phyloP scores from a whole-genome alignment of 1,284 basidiomycete species.

The Malassezia arunalokei region DNA sequence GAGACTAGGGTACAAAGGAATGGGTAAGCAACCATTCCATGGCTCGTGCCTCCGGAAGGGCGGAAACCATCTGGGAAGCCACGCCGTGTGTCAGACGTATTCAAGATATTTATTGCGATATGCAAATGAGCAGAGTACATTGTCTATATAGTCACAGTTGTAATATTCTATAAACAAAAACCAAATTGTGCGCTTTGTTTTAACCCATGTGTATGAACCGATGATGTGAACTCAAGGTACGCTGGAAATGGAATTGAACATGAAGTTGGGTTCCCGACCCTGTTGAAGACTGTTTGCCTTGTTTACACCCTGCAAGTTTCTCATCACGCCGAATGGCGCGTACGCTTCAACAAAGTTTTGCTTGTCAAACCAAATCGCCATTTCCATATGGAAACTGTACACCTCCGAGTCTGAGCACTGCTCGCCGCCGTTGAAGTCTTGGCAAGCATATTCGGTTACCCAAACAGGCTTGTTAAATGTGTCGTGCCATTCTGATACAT shows the following conservation, averaged over 20 bases:
- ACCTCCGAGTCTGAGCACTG: slow-evolving; percentile 46
- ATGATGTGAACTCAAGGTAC: neutral
- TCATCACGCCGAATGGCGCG: slow-evolving; percentile 32
- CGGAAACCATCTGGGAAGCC: no score
- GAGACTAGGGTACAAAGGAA: no score
- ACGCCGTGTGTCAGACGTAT: no score
- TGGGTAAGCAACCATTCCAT: no score
- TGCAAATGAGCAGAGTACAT: no score
- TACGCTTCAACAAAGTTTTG: slow-evolving; percentile 29
- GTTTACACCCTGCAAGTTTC: slow-evolving; percentile 29
- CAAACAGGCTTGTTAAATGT: slow-evolving; percentile 30
- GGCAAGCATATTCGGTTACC: slow-evolving; percentile 33
- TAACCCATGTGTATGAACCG: neutral
- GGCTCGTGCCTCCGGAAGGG: no score
- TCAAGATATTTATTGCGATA: no score
- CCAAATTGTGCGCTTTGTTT: no score
- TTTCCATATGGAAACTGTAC: slow-evolving; percentile 49
- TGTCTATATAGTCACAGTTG: no score
- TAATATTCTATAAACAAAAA: no score
- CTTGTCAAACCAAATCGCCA: slow-evolving; percentile 34
- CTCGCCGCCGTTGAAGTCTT: slow-evolving; percentile 46
- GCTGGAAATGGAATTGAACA: slow-evolving; percentile 16
- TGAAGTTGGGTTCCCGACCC: slow-evolving; percentile 21
- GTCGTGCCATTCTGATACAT: slow-evolving; percentile 24
- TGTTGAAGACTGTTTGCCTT: slow-evolving; percentile 21